phyloP scores from a whole-genome alignment of 352 stramenopile genomes.

The Phytophthora ohioensis region DNA sequence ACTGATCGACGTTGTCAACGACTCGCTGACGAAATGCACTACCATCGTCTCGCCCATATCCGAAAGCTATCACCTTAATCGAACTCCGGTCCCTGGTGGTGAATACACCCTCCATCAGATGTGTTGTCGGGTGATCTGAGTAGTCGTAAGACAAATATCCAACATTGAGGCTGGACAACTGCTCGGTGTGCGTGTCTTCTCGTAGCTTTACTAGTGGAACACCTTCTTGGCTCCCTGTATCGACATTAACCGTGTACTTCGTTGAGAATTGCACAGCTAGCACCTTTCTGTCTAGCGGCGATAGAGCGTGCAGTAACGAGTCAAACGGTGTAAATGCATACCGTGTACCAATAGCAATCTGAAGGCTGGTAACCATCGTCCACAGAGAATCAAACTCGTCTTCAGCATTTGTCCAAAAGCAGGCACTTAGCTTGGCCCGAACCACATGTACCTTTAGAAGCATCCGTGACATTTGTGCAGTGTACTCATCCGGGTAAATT shows the following conservation, averaged over 20 bases:
- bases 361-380: constrained; percentile 40
- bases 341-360: constrained; percentile 28
- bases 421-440: constrained; percentile 59
- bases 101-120: constrained; percentile 84
- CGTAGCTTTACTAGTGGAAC: background rate
- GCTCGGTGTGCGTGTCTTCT: background rate
- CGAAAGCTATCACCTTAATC: constrained; percentile 50
- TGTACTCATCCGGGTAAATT: constrained; percentile 22
- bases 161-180: constrained; percentile 49
- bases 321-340: constrained; percentile 75
- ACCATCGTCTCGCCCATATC: constrained; percentile 75
- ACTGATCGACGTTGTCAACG: constrained; percentile 51
- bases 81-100: constrained; percentile 37
- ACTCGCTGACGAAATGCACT: constrained; percentile 51
- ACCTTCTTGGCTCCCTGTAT: background rate
- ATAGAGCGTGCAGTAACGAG: constrained; percentile 61
- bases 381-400: constrained; percentile 39
- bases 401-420: constrained; percentile 58
- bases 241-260: constrained; percentile 20
- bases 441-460: constrained; percentile 43
- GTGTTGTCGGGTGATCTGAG: constrained; percentile 78
- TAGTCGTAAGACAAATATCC: constrained; percentile 89
- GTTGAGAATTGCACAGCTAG: constrained; percentile 49
- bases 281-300: constrained; percentile 39
- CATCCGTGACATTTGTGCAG: constrained; percentile 15